These are phyloP conservation scores for Diaporthe australafricana DNA, from an alignment of 2,329 filamentous ascomycete genomes.

Conservation along the genomic window DNA sequence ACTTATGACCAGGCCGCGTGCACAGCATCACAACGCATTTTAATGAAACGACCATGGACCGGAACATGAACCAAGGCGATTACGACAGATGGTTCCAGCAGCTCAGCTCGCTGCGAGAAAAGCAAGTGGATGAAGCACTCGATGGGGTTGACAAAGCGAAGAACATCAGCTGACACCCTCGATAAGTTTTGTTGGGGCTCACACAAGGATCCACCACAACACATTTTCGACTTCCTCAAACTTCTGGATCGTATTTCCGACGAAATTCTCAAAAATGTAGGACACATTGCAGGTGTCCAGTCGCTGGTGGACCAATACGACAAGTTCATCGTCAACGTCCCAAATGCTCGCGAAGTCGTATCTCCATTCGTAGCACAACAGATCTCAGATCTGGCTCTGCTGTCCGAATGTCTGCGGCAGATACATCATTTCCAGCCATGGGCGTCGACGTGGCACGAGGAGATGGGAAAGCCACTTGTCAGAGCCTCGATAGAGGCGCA, in stretches of 20 bases:
- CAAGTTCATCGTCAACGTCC: neutral
- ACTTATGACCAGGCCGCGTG: too few relatives aligned
- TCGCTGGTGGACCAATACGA: neutral
- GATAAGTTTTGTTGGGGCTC: fast-evolving
- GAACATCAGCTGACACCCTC: too few relatives aligned
- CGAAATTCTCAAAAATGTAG: fast-evolving
- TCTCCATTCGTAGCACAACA: neutral
- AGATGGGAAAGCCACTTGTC: neutral
- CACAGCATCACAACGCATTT: too few relatives aligned
- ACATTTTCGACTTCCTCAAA: neutral
- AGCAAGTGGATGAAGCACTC: too few relatives aligned
- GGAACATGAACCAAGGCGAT: too few relatives aligned
- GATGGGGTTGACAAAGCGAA: too few relatives aligned
- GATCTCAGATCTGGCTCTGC: neutral
- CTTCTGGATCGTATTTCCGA: neutral
- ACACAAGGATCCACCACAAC: neutral
- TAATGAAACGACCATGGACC: too few relatives aligned
- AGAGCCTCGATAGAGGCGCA: neutral
- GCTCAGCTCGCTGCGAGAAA: too few relatives aligned
- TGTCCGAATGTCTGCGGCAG: conserved; percentile 9
- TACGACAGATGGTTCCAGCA: too few relatives aligned
- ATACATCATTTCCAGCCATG: neutral
- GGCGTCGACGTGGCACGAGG: neutral
- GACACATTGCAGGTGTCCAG: neutral
- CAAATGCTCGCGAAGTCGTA: neutral